These are phyloP conservation scores for Neurospora hispaniola DNA, from an alignment of 495 filamentous ascomycete genomes.

Conservation along the genomic window DNA sequence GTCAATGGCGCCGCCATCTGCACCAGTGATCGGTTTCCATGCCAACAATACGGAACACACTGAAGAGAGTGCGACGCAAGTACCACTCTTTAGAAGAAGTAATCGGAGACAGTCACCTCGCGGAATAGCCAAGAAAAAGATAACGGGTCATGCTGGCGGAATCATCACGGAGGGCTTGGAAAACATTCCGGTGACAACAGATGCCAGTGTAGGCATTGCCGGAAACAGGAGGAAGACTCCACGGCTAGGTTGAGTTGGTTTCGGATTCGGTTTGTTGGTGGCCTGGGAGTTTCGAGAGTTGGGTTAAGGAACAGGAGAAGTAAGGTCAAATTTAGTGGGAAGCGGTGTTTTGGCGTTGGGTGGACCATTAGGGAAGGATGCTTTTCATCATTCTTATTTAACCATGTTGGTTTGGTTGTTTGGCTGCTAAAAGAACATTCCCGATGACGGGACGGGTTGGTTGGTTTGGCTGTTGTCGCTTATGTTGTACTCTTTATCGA, in stretches of 20 bases:
- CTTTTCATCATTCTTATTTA: background rate
- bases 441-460: background rate
- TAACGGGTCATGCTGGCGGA: constrained; percentile 11
- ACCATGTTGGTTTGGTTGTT: background rate
- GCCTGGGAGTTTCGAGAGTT: background rate
- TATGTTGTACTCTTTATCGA: constrained; percentile 13
- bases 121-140: constrained; percentile 36
- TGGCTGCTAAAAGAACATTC: background rate
- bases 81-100: constrained; percentile 43
- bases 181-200: constrained; percentile 39
- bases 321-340: background rate
- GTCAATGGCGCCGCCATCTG: constrained; percentile 7
- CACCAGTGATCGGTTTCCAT: background rate
- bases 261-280: background rate
- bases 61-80: constrained; percentile 7
- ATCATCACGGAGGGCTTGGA: constrained; percentile 46
- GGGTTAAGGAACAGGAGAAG: background rate
- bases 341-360: background rate
- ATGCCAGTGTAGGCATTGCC: constrained; percentile 25
- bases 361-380: background rate
- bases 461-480: background rate
- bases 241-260: constrained; percentile 22
- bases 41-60: constrained; percentile 21
- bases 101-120: constrained; percentile 31
- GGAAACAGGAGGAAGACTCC: constrained; percentile 42